Conservation (phyloP, 306 rosid genomes). For the Canavalia gladiata region DNA sequence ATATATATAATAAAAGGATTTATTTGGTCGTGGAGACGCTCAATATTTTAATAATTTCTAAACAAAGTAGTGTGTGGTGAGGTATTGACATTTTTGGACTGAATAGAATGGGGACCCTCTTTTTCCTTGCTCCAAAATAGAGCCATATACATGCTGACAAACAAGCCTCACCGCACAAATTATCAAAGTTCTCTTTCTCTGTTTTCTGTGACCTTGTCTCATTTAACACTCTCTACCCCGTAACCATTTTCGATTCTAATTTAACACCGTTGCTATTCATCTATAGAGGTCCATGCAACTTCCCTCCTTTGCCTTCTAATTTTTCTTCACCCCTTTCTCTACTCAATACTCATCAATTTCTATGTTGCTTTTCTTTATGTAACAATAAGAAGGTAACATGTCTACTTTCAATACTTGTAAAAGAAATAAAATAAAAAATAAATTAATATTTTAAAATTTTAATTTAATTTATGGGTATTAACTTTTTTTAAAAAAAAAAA, state of each 20-base stretch:
- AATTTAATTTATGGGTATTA: too few relatives aligned
- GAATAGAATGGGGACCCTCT: slow-evolving; percentile 9
- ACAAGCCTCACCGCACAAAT: not conserved
- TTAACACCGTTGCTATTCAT: not conserved
- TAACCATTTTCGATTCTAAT: slow-evolving; percentile 28
- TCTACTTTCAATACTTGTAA: not conserved
- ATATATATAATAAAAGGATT: too few relatives aligned
- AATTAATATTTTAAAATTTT: too few relatives aligned
- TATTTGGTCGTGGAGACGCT: too few relatives aligned
- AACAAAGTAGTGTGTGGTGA: not conserved
- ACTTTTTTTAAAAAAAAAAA: too few relatives aligned
- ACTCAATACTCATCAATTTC: not conserved
- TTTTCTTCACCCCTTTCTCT: not conserved
- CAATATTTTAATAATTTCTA: not conserved
- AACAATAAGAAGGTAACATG: slow-evolving; percentile 35
- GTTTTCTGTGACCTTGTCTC: slow-evolving; percentile 39
- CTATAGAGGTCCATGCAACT: slow-evolving; percentile 10
- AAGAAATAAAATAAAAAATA: too few relatives aligned
- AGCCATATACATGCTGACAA: slow-evolving; percentile 44
- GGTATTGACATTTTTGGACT: not conserved
- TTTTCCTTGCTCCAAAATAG: slow-evolving; percentile 7
- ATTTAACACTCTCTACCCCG: slow-evolving; percentile 9
- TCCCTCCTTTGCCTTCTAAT: not conserved
- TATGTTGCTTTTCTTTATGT: not conserved
- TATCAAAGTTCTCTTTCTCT: not conserved